A percentile compares a stretch with the other conserved stretches of the same genome.
These are phyloP conservation scores for Botryotinia globosa DNA, from an alignment of 2,329 filamentous ascomycete species.

Conservation along the genomic window DNA sequence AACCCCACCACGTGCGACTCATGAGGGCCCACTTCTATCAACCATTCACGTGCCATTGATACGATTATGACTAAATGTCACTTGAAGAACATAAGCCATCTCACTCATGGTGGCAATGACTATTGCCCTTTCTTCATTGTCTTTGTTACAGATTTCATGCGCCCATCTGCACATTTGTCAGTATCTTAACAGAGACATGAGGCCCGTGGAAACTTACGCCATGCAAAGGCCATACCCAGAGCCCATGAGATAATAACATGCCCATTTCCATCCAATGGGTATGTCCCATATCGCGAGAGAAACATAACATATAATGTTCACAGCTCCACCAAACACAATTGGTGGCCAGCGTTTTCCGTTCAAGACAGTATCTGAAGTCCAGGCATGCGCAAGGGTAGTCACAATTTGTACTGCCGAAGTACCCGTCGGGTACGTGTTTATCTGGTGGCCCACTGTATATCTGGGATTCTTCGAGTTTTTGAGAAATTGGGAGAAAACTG, in stretches of 20 bases:
- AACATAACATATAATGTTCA: slow-evolving; percentile 20
- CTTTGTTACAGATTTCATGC: slow-evolving; percentile 52
- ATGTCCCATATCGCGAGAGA: slow-evolving; percentile 48
- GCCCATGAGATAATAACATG: slow-evolving; percentile 52
- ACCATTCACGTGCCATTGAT: background rate
- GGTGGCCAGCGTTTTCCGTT: slow-evolving; percentile 35
- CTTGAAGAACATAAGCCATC: slow-evolving; percentile 65
- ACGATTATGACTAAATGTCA: background rate
- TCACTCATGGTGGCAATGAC: slow-evolving; percentile 67
- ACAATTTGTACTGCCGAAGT: slow-evolving; percentile 32
- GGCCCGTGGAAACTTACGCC: slow-evolving; percentile 40
- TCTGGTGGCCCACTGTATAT: slow-evolving; percentile 36
- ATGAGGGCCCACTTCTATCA: background rate
- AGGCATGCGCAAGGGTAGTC: slow-evolving; percentile 35
- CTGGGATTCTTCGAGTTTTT: slow-evolving; percentile 41
- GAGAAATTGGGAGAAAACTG: slow-evolving; percentile 44
- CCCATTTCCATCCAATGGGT: slow-evolving; percentile 58
- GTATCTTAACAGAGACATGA: background rate
- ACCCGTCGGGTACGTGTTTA: slow-evolving; percentile 37
- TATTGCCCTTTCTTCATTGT: slow-evolving; percentile 65
- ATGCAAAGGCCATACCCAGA: slow-evolving; percentile 42
- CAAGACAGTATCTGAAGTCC: slow-evolving; percentile 33
- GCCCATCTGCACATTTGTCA: slow-evolving; percentile 43
- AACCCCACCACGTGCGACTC: background rate
- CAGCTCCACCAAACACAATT: slow-evolving; percentile 52